Base-by-base conservation (phyloP, 2,329 filamentous ascomycete genomes). In the Verticillium nubilum region DNA sequence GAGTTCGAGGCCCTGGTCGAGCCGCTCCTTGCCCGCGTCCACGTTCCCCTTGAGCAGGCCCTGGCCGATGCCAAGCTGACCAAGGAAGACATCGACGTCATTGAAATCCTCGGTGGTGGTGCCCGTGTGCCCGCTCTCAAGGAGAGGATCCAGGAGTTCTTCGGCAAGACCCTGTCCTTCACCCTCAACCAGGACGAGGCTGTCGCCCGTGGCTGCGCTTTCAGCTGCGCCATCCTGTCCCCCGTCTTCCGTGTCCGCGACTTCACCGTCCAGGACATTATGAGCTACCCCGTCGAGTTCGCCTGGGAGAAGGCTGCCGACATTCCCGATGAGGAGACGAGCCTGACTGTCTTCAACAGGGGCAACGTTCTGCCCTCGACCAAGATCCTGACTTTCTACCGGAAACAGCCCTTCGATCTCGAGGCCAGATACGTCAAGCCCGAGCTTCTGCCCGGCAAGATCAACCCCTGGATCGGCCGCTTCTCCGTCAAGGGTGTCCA, bases 301-400 rank as follows among this genome's bases (percentile, higher is more conserved):
- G 90, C 89, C 58, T 99, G 95, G 95, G 95, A 99, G 82, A 96
- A 98, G 83, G 96, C 94, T 27, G 87, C 92, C 61, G 95, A 99
- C 71, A 99, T 99, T 68, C 95, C 95, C 27, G 95, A 99, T 69
- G 95, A 99, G 82, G 95, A 98, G 75, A 98, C 95, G 59, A 96
- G 88, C 80, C 82, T 99, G 68, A 97, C 91, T 35, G 95, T 99
- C 70, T 99, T 99, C 80, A 96, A 95, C 85, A 92, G 90, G 77
- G 94, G 94, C 75, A 97, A 97, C 72, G 87, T 96, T 64, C 89
- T 99, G 83, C 95, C 95, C 58, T 98, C 94, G 5, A 99, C 95
- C 65, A 99, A 99, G 85, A 98, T 99, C 66, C 87, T 99, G 58
- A 99, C 95, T 42, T 99, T 99, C 81, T 99, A 98, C 84, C 89